Evolutionary conservation across 129 eudicot species (phyloP).

Genomic region (Oenanthe sinensis): DNA sequence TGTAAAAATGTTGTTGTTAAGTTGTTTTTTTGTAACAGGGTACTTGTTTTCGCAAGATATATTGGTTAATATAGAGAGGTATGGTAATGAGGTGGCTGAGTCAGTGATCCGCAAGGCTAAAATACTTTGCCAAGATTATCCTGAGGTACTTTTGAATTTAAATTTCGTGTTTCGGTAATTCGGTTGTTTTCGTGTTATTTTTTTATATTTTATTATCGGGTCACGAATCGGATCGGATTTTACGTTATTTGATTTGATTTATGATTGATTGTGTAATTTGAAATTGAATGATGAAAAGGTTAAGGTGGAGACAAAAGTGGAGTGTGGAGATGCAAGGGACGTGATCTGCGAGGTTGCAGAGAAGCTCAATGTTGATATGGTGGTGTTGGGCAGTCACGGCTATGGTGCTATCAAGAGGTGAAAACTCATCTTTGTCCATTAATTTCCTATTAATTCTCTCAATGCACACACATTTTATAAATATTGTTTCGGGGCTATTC

Average conservation of each 20-base stretch:
- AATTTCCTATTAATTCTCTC: too few relatives aligned
- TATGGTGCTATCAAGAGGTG: constrained; percentile 73
- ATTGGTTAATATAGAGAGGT: constrained; percentile 33
- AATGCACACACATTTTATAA: too few relatives aligned
- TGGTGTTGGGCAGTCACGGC: constrained; percentile 88
- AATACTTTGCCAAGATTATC: constrained; percentile 29
- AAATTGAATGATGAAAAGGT: constrained; percentile 32
- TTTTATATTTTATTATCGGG: not conserved
- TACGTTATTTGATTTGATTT: not conserved
- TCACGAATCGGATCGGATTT: too few relatives aligned
- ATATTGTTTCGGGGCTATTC: too few relatives aligned
- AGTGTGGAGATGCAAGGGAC: constrained; percentile 70
- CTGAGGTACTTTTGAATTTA: not conserved
- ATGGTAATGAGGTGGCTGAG: constrained; percentile 36
- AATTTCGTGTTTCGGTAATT: not conserved
- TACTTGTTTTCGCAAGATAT: constrained; percentile 37
- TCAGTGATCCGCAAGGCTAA: constrained; percentile 37
- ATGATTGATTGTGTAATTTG: not conserved
- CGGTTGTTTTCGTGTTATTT: not conserved
- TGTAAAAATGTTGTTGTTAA: not conserved
- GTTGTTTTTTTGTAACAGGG: constrained; percentile 15
- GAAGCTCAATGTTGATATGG: constrained; percentile 59
- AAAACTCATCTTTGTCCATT: not conserved
- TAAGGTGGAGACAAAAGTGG: constrained; percentile 60
- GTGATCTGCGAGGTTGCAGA: constrained; percentile 66